Base-by-base conservation (phyloP, 306 rosid genomes). In the Medicago arabica region DNA sequence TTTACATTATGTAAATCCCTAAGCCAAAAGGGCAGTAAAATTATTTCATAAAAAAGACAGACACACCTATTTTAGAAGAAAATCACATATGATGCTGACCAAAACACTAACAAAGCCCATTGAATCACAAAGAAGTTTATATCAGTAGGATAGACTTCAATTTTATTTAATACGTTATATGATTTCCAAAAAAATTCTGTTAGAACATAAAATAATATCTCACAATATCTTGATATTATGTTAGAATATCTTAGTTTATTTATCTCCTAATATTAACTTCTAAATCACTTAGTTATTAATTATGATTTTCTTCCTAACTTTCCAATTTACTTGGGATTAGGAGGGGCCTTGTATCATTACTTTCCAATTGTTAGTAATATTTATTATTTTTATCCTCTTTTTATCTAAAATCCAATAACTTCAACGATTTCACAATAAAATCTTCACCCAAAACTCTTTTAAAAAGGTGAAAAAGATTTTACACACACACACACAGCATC, bases 381-480 rank as follows among this genome's bases (percentile, higher is more conserved):
- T 25, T 19, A 31, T 61, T 61, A 61, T 61, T 59, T 31, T 0
- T 8, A 10, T 31, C 43, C 67, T 31, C 44, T 34, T 34, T 31
- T 61, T n/a, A 31, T 31, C 41, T 14, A 61, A 61, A 61, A 7
- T 8, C 11, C 12, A 31, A 31, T 14, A 61, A 31, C 19, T 7
- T 61, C 17, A 61, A 60, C 43, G 46, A 40, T 50, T 61, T 41
- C 51, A 65, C 19, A 9, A 41, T 16, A 31, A 59, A 77, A 43
- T 53, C 58, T 18, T 49, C 64, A 75, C 39, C 54, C 19, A 75
- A 63, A 61, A 39, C 5, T 67, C 71, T 73, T 75, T 72, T 55
- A 17, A 78, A 36, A 75, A 69, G 49, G 47, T 72, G 40, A 72
- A 53, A 67, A 67, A 21, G 21, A 43, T 67, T 67, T 67, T 43